phyloP scores from a whole-genome alignment of 495 filamentous ascomycete species.

The Daldinia vernicosa region DNA sequence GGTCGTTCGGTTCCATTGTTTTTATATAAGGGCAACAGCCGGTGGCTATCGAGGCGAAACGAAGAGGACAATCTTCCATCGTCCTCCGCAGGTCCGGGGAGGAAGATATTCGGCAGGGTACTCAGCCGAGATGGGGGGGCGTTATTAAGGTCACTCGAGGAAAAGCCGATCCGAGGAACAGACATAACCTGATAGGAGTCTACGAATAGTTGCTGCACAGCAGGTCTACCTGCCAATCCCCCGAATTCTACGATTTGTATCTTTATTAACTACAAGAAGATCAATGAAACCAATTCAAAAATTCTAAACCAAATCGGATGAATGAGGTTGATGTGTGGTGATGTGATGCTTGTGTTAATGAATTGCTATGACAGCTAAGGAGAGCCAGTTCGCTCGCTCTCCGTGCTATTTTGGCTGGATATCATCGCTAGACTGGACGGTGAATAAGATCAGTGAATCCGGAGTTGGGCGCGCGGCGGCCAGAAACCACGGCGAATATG shows the following conservation, averaged over 20 bases:
- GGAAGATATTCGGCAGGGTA: background rate
- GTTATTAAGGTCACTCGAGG: constrained; percentile 3
- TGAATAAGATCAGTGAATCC: background rate
- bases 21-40: constrained; percentile 27
- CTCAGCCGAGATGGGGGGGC: constrained; percentile 7
- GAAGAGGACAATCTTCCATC: constrained; percentile 1
- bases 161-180: constrained; percentile 17
- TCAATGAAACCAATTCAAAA: constrained; percentile 41
- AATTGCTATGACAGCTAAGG: background rate
- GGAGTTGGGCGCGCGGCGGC: background rate
- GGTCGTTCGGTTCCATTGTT: constrained; percentile 24
- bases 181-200: constrained; percentile 27
- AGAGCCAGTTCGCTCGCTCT: background rate
- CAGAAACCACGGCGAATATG: background rate
- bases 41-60: constrained; percentile 8
- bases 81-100: constrained; percentile 1
- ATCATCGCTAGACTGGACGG: background rate
- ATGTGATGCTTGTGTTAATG: background rate
- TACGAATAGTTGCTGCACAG: constrained; percentile 31
- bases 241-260: constrained; percentile 40
- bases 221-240: constrained; percentile 16
- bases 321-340: background rate
- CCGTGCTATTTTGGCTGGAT: background rate
- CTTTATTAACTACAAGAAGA: constrained; percentile 39
- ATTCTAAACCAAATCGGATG: constrained; percentile 13